These are phyloP conservation scores for Rhododendron molle DNA, from an alignment of 148 eudicot genomes.

Conservation along the genomic window DNA sequence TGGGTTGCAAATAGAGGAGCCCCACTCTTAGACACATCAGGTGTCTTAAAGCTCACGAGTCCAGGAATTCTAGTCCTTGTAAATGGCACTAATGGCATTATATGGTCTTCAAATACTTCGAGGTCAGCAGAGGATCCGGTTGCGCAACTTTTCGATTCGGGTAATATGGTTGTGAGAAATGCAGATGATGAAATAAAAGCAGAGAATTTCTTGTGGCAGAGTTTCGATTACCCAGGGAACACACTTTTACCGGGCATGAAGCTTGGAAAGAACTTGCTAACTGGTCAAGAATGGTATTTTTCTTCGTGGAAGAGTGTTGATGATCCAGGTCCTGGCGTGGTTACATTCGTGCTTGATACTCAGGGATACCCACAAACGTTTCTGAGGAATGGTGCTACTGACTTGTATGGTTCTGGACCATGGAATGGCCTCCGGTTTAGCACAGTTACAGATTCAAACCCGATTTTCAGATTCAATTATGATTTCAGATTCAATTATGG, in stretches of 20 bases:
- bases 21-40: background rate
- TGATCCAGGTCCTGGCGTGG: slow-evolving; percentile 3
- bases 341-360: slow-evolving; percentile 6
- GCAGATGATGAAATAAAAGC: background rate
- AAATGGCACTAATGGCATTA: background rate
- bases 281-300: background rate
- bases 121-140: background rate
- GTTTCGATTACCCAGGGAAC: slow-evolving; percentile 17
- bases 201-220: background rate
- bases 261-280: slow-evolving; percentile 9
- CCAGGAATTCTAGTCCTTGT: slow-evolving; percentile 9
- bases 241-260: slow-evolving; percentile 14
- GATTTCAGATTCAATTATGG: no score
- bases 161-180: background rate
- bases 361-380: slow-evolving; percentile 8
- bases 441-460: background rate
- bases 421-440: slow-evolving; percentile 18
- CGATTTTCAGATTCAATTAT: background rate
- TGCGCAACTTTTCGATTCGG: background rate
- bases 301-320: slow-evolving; percentile 14
- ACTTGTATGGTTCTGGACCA: background rate
- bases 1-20: background rate
- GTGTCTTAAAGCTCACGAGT: background rate
- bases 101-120: slow-evolving; percentile 20
- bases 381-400: background rate